A percentile compares a stretch with the other conserved stretches of the same genome.
These are phyloP conservation scores for Nakazawaea populi DNA, from an alignment of 805 yeast species.

Conservation along the genomic window DNA sequence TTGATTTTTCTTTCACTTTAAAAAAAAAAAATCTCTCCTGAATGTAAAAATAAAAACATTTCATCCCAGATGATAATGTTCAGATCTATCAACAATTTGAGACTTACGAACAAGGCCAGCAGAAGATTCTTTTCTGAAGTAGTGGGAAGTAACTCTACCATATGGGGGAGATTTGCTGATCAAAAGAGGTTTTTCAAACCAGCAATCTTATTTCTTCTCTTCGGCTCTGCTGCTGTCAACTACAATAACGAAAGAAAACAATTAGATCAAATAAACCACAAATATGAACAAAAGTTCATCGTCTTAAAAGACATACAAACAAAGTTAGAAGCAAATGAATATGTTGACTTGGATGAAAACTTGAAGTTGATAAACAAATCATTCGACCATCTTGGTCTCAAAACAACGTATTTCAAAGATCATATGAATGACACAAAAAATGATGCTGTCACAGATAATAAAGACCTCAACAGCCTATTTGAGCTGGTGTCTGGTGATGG, in stretches of 20 bases:
- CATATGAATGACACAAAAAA: not conserved
- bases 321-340: slow-evolving; percentile 25
- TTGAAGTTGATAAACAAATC: slow-evolving; percentile 27
- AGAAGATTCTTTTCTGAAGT: not conserved
- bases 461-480: not conserved
- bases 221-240: slow-evolving; percentile 35
- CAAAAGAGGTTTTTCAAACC: slow-evolving; percentile 25
- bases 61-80: not conserved
- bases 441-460: not conserved
- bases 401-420: slow-evolving; percentile 7
- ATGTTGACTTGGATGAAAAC: slow-evolving; percentile 31
- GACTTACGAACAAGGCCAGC: not conserved
- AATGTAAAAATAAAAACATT: no score
- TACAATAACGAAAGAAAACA: slow-evolving; percentile 29
- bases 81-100: not conserved
- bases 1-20: no score
- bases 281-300: slow-evolving; percentile 26
- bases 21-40: no score
- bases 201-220: slow-evolving; percentile 28
- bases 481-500: not conserved
- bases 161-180: not conserved
- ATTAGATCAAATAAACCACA: slow-evolving; percentile 24
- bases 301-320: slow-evolving; percentile 27
- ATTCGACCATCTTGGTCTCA: slow-evolving; percentile 4
- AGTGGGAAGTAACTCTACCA: not conserved